Evolutionary conservation across 2,329 filamentous ascomycete species (phyloP).

Genomic region (Colletotrichum simmondsii): DNA sequence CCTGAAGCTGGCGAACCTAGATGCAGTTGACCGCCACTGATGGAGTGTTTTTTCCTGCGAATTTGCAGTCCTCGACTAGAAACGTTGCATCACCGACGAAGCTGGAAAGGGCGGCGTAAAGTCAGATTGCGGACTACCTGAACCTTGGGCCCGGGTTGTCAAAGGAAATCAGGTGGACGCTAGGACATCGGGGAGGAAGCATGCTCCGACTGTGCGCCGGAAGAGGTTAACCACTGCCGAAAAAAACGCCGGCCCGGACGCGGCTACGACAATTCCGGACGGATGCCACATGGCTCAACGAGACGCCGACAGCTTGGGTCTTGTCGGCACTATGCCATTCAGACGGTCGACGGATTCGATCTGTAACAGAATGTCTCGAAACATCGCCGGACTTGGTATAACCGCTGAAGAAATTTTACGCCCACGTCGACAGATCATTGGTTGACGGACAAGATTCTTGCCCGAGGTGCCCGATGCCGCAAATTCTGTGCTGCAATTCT

Average conservation of each 20-base stretch:
- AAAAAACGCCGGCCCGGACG: neutral
- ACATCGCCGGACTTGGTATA: slow-evolving; percentile 28
- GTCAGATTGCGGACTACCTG: neutral
- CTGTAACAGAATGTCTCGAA: slow-evolving; percentile 16
- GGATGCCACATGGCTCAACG: slow-evolving; percentile 24
- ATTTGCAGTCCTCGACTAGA: neutral
- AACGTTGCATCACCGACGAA: neutral
- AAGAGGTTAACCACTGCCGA: slow-evolving; percentile 21
- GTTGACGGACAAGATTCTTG: neutral
- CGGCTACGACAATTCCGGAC: slow-evolving; percentile 27
- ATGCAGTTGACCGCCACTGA: slow-evolving; percentile 20
- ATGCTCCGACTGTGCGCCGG: slow-evolving; percentile 17
- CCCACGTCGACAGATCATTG: neutral
- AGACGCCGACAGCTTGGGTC: neutral
- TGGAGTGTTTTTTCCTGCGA: neutral
- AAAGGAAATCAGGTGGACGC: slow-evolving; percentile 17
- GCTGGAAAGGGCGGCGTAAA: neutral
- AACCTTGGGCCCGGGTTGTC: neutral
- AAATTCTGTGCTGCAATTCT: neutral
- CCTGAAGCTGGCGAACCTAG: neutral
- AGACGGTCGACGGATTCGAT: neutral
- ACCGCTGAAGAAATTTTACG: neutral
- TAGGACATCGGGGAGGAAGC: slow-evolving; percentile 11
- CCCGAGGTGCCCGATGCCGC: neutral
- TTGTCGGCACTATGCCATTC: neutral